Conservation (phyloP, 345 rosid genomes). For the Mangifera indica region DNA sequence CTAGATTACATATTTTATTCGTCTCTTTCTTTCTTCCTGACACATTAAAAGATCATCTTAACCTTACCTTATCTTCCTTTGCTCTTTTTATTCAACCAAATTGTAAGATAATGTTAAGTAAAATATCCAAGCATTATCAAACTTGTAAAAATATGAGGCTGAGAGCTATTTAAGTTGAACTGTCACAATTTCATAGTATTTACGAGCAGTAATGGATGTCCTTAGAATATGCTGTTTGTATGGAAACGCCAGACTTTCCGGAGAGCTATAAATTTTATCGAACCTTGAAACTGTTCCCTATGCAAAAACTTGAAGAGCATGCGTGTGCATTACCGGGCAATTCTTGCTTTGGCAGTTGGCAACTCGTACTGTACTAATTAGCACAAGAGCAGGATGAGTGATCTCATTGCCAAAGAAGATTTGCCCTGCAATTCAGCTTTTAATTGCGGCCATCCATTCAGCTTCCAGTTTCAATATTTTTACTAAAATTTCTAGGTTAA, state of each 20-base stretch:
- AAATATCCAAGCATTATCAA: not conserved
- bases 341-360: slow-evolving; percentile 28
- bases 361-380: not conserved
- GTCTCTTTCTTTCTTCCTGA: too few species aligned
- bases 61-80: not conserved
- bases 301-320: slow-evolving; percentile 6
- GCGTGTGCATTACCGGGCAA: slow-evolving; percentile 27
- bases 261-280: slow-evolving; percentile 5
- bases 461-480: not conserved
- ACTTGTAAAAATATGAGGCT: not conserved
- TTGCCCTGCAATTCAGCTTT: slow-evolving; percentile 34
- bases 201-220: not conserved
- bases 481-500: not conserved
- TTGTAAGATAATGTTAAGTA: not conserved
- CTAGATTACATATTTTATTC: too few species aligned
- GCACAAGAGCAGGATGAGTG: not conserved
- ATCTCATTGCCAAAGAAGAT: slow-evolving; percentile 42
- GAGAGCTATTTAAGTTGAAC: too few species aligned
- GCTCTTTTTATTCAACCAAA: not conserved
- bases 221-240: slow-evolving; percentile 26
- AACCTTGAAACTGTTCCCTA: slow-evolving; percentile 6
- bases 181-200: not conserved
- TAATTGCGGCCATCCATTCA: not conserved
- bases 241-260: slow-evolving; percentile 9
- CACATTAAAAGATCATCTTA: too few species aligned